Evolutionary conservation across 106 monocot genomes (phyloP), one percentile per base, ranked within the genome.

Genomic region (Acorus gramineus): DNA sequence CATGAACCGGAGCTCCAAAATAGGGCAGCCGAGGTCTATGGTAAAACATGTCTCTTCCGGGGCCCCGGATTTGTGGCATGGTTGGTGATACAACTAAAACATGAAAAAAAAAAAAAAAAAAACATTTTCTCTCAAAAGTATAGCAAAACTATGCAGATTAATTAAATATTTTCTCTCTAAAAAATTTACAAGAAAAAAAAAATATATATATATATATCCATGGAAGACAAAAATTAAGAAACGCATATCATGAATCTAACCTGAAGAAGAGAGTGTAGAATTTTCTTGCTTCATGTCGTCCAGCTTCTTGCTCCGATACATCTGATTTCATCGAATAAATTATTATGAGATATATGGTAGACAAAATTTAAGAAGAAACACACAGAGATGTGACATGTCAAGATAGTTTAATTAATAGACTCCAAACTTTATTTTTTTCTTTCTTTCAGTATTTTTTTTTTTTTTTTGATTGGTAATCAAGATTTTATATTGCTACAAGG

Each of bases 231-330:
- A 28, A 28, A 28, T 28, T 28, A 28, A 28, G 28, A 28, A 28
- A 1, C 28, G 28, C 28, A 1, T 28, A 28, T 28, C 28, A 28
- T 28, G 28, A 28, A 28, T 28, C 28, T 50, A 58, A 69, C 76
- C 75, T 72, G 84, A 57, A 43, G 84, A 79, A 57, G 75, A 28
- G 28, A 28, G 42, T 46, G 50, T 28, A 14, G 71, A 69, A 44
- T 69, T 88, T 48, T 78, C 84, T 64, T 81, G 76, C 43, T 76
- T 76, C 0, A 61, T 81, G 60, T 88, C 78, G 66, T 88, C 88
- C 9, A 81, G 71, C 63, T 84, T 88, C 67, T 88, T 88, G 81
- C 78, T 79, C 72, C 88, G 53, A 62, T 88, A 88, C 88, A 88
- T 88, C 88, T 88, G 76, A 78, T 58, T 2, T 28, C 28, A 28